Evolutionary conservation across 352 stramenopile species (phyloP).

Genomic region (Globisporangium sylvaticum): DNA sequence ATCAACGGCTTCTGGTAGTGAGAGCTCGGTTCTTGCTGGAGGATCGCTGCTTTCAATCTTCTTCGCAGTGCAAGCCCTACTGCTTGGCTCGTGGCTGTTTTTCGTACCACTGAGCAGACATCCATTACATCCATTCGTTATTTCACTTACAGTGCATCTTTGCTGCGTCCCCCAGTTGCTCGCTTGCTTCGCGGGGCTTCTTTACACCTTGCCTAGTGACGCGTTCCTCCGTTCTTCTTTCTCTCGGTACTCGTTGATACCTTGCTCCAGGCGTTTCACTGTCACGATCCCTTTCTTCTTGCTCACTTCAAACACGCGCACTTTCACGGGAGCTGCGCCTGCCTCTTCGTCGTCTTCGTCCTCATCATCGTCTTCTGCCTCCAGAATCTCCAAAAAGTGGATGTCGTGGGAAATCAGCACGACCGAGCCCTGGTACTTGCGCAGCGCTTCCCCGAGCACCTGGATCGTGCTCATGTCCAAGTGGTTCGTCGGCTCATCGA

Average conservation of each 20-base stretch:
- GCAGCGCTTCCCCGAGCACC: slow-evolving; percentile 52
- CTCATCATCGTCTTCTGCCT: slow-evolving; percentile 8
- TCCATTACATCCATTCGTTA: too few relatives aligned
- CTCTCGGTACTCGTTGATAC: slow-evolving; percentile 32
- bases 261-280: slow-evolving; percentile 23
- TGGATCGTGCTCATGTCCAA: slow-evolving; percentile 91
- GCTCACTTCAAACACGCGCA: slow-evolving; percentile 43
- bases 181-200: neutral
- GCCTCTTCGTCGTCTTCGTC: slow-evolving; percentile 11
- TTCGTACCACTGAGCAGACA: too few relatives aligned
- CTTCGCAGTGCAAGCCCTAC: too few relatives aligned
- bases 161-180: too few relatives aligned
- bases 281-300: slow-evolving; percentile 48
- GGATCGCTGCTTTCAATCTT: too few relatives aligned
- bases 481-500: slow-evolving; percentile 92
- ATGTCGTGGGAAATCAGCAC: slow-evolving; percentile 68
- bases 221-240: slow-evolving; percentile 46
- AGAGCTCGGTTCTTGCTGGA: too few relatives aligned
- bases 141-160: too few relatives aligned
- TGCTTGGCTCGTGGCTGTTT: too few relatives aligned
- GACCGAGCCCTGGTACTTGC: slow-evolving; percentile 48
- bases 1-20: too few relatives aligned
- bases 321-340: slow-evolving; percentile 12
- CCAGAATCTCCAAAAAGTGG: slow-evolving; percentile 51
- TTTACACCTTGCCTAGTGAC: slow-evolving; percentile 35